phyloP scores from a whole-genome alignment of 2,329 filamentous ascomycete species.

The Fusarium gaditjirri region DNA sequence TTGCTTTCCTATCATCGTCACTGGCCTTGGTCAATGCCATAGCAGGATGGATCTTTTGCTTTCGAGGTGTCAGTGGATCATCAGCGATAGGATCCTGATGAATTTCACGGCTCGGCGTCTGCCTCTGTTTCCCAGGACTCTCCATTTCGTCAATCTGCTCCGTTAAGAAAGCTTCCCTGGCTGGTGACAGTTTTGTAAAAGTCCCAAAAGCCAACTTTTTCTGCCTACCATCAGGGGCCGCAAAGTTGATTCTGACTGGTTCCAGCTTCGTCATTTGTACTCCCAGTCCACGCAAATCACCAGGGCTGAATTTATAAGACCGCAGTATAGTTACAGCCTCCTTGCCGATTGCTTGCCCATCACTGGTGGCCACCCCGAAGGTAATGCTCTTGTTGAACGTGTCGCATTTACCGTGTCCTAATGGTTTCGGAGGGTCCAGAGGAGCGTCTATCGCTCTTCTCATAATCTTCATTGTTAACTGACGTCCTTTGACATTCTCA shows the following conservation, averaged over 20 bases:
- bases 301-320: conserved; percentile 84
- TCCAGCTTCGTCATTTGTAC: conserved; percentile 95
- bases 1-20: conserved; percentile 64
- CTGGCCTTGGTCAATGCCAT: conserved; percentile 62
- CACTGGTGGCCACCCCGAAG: conserved; percentile 87
- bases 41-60: conserved; percentile 64
- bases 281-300: conserved; percentile 91
- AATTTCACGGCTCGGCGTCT: conserved; percentile 45
- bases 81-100: conserved; percentile 65
- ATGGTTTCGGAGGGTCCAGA: conserved; percentile 88
- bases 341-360: conserved; percentile 75
- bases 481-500: conserved; percentile 86
- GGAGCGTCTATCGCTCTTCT: conserved; percentile 85
- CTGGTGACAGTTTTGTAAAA: conserved; percentile 53
- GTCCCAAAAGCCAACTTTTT: conserved; percentile 78
- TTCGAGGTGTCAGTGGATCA: conserved; percentile 64
- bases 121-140: conserved; percentile 50
- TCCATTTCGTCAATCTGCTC: conserved; percentile 64
- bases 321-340: conserved; percentile 88
- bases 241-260: conserved; percentile 70
- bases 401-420: conserved; percentile 96
- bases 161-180: conserved; percentile 53
- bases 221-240: conserved; percentile 79
- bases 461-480: conserved; percentile 96
- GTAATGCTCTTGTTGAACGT: conserved; percentile 88